Conservation (phyloP, 371 early-diverging fungal genomes). For the Mortierella sp. region DNA sequence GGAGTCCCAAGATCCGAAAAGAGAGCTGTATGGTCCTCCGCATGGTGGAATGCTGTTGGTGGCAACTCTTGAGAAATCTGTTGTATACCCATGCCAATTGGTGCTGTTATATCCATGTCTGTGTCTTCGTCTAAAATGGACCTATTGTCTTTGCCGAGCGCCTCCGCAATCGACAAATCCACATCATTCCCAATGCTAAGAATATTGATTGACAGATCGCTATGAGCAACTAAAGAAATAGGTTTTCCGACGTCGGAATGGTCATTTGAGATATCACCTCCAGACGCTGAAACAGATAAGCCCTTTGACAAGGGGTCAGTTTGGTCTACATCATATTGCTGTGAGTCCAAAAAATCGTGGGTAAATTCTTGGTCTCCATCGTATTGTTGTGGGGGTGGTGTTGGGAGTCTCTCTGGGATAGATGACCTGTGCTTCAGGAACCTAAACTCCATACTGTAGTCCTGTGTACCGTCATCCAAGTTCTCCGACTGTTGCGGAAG, state of each 20-base stretch:
- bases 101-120: constrained; percentile 51
- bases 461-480: constrained; percentile 26
- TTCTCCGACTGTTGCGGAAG: background rate
- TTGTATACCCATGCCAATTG: constrained; percentile 49
- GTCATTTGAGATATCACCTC: background rate
- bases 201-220: constrained; percentile 1
- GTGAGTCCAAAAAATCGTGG: background rate
- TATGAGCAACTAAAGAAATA: background rate
- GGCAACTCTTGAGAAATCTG: constrained; percentile 34
- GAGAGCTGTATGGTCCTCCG: constrained; percentile 30
- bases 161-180: background rate
- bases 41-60: constrained; percentile 29
- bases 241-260: background rate
- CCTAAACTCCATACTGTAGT: constrained; percentile 28
- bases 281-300: background rate
- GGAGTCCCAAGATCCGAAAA: constrained; percentile 33
- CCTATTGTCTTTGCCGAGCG: background rate
- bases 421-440: constrained; percentile 41
- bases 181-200: background rate
- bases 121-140: constrained; percentile 27
- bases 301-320: background rate
- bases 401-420: constrained; percentile 12
- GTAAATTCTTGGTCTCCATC: constrained; percentile 5
- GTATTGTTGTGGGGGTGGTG: background rate
- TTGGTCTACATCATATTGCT: background rate